Evolutionary conservation across 441 rosid genomes (phyloP).

Genomic region (Dalechampia spathulata): DNA sequence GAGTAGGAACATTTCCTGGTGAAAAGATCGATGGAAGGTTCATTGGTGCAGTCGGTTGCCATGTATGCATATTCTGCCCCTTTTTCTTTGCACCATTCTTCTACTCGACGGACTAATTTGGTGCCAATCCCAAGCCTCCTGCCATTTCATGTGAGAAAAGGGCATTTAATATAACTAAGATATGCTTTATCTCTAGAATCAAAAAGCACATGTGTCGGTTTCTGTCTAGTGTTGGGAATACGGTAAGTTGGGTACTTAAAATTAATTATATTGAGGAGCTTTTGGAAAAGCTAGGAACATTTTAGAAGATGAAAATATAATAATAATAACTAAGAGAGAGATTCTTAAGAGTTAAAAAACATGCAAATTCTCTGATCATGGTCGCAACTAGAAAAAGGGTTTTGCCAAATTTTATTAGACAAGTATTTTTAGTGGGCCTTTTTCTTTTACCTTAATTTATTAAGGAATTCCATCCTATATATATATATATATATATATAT

Average conservation of each 20-base stretch:
- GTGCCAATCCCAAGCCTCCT: conserved; percentile 65
- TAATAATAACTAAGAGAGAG: too few relatives aligned
- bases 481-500: too few relatives aligned
- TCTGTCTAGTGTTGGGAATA: not conserved
- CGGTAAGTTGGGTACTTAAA: not conserved
- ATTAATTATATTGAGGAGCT: not conserved
- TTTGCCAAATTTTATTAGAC: not conserved
- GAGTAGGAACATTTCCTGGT: conserved; percentile 41
- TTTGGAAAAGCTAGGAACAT: not conserved
- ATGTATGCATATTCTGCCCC: conserved; percentile 62
- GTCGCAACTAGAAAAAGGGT: not conserved
- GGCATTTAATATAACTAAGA: too few relatives aligned
- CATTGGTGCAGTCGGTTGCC: conserved; percentile 61
- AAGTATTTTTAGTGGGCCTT: not conserved
- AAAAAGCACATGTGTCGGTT: not conserved
- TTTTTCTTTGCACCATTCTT: conserved; percentile 56
- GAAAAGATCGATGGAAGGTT: conserved; percentile 58
- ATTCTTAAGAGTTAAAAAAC: not conserved
- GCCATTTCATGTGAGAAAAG: too few relatives aligned
- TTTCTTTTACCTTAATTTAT: too few relatives aligned
- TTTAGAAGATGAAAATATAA: conserved; percentile 9
- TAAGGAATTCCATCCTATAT: too few relatives aligned
- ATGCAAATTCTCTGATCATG: conserved; percentile 7
- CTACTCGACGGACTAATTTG: conserved; percentile 43
- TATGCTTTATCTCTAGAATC: too few relatives aligned